Conservation (phyloP, 345 rosid species). For the Luvunga scandens region DNA sequence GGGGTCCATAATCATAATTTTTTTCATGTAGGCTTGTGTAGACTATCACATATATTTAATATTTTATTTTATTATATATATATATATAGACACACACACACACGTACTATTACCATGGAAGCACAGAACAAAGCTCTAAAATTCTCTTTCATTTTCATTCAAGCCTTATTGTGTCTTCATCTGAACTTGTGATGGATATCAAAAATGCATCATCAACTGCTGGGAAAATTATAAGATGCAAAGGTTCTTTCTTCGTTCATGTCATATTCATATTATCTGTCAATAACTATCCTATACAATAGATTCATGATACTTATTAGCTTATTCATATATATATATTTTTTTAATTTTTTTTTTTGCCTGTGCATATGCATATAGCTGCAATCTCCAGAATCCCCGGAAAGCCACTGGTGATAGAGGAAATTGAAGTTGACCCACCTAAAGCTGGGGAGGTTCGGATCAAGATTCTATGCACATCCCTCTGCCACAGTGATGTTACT, state of each 20-base stretch:
- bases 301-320: neutral
- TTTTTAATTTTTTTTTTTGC: neutral
- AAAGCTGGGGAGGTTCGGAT: constrained; percentile 66
- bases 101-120: too few relatives aligned
- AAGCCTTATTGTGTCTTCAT: too few relatives aligned
- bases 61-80: too few relatives aligned
- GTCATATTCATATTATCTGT: neutral
- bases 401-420: constrained; percentile 52
- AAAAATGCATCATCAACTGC: constrained; percentile 14
- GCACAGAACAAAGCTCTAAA: too few relatives aligned
- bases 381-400: constrained; percentile 56
- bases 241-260: constrained; percentile 26
- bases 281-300: neutral
- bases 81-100: too few relatives aligned
- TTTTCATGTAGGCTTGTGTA: too few relatives aligned
- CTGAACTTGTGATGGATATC: constrained; percentile 12
- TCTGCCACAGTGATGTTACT: constrained; percentile 61
- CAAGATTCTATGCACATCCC: constrained; percentile 65
- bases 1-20: too few relatives aligned
- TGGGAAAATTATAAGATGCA: constrained; percentile 55
- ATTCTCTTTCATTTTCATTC: too few relatives aligned
- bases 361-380: constrained; percentile 27
- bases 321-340: too few relatives aligned
- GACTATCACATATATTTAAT: too few relatives aligned
- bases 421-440: constrained; percentile 71